Conservation (phyloP, 2,329 filamentous ascomycete genomes). For the Ascochyta clinopodiicola region DNA sequence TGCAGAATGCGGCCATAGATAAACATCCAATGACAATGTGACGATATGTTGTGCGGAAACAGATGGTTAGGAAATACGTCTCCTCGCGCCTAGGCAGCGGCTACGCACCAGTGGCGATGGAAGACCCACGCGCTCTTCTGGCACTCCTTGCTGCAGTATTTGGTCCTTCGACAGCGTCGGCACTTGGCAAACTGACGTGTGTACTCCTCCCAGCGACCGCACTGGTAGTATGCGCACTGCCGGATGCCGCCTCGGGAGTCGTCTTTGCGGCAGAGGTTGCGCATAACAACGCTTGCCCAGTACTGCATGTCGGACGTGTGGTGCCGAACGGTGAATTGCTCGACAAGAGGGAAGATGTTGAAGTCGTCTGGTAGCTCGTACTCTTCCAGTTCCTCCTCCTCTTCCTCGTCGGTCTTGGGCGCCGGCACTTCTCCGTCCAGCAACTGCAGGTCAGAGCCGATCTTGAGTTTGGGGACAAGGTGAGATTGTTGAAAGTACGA, state of each 20-base stretch:
- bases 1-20: slow-evolving; percentile 51
- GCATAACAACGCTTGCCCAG: slow-evolving; percentile 99
- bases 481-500: slow-evolving; percentile 96
- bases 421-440: slow-evolving; percentile 70
- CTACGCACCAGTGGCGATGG: slow-evolving; percentile 96
- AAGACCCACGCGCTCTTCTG: slow-evolving; percentile 99
- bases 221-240: slow-evolving; percentile 97
- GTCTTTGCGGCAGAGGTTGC: slow-evolving; percentile 97
- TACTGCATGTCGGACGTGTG: slow-evolving; percentile 99
- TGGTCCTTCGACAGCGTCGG: slow-evolving; percentile 91
- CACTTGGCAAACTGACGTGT: slow-evolving; percentile 98
- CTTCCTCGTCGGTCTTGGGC: slow-evolving; percentile 52
- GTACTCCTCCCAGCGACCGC: slow-evolving; percentile 97
- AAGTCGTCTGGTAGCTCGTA: slow-evolving; percentile 92
- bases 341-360: slow-evolving; percentile 97
- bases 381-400: slow-evolving; percentile 79
- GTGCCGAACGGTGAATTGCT: slow-evolving; percentile 96
- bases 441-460: slow-evolving; percentile 81
- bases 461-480: slow-evolving; percentile 87
- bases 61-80: slow-evolving; percentile 29
- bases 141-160: slow-evolving; percentile 99
- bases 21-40: slow-evolving; percentile 40
- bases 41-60: slow-evolving; percentile 27
- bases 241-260: slow-evolving; percentile 92
- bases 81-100: slow-evolving; percentile 59